Evolutionary conservation across 768 basidiomycete genomes (phyloP).

Genomic region (Boletus barrowsii): DNA sequence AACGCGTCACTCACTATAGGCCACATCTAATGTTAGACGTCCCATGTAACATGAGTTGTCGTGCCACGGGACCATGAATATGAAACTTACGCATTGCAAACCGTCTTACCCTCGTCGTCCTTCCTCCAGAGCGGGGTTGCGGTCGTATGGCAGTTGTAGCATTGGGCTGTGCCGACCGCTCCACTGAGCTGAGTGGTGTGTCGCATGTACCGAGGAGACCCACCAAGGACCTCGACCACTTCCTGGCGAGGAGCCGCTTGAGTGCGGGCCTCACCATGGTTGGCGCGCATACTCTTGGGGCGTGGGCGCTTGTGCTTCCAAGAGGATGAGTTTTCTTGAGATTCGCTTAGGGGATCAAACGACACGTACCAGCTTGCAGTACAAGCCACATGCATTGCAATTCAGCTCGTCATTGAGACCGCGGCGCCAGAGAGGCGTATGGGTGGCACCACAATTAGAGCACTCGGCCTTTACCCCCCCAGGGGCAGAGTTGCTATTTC

Average conservation of each 20-base stretch:
- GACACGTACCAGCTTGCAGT: constrained; percentile 73
- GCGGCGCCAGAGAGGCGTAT: constrained; percentile 83
- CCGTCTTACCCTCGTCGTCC: constrained; percentile 88
- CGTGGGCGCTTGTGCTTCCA: constrained; percentile 80
- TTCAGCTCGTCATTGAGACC: constrained; percentile 87
- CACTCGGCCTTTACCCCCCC: constrained; percentile 77
- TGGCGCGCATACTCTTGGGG: constrained; percentile 82
- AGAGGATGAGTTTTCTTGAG: background rate
- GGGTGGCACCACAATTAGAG: constrained; percentile 85
- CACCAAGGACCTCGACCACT: constrained; percentile 70
- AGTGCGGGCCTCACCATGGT: constrained; percentile 67
- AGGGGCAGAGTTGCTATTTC: constrained; percentile 40
- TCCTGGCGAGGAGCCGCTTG: constrained; percentile 65
- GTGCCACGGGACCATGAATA: constrained; percentile 1
- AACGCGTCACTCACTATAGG: constrained; percentile 51
- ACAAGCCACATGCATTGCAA: constrained; percentile 85
- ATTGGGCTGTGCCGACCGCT: constrained; percentile 57
- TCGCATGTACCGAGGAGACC: constrained; percentile 35
- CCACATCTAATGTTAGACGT: constrained; percentile 54
- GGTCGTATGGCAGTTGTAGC: constrained; percentile 87
- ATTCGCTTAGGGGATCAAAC: background rate
- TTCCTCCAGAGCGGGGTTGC: constrained; percentile 89
- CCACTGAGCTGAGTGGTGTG: constrained; percentile 29
- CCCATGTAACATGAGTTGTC: constrained; percentile 10
- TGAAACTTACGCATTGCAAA: constrained; percentile 81